Evolutionary conservation across 169 alveolate species (phyloP), one percentile per base, ranked within the genome.

Genomic region (Theileria orientalis): DNA sequence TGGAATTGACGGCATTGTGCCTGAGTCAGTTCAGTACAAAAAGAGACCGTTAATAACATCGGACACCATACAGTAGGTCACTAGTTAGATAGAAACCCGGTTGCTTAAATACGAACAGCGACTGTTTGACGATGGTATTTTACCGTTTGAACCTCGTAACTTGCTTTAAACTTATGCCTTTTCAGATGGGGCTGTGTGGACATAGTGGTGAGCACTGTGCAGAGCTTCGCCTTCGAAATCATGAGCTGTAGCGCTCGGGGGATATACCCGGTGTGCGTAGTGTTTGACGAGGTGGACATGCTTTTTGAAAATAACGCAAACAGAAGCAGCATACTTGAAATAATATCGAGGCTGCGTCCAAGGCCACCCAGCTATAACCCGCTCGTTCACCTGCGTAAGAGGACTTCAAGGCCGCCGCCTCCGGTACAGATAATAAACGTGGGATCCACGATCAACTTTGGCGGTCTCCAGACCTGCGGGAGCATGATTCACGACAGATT

Each of bases 201-300:
- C 42, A 80, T 88, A 0, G 74, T 88, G 41, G 77, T 88, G 9
- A 84, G 91, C 29, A 88, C 93, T 2, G 91, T 90, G 11, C 90
- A 88, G 49, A 44, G 78, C 35, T 88, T 84, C 69, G 71, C 83
- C 7, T 73, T 83, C 29, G 75, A 78, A 37, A 70, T 75, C 27
- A 63, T 84, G 67, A 47, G 72, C 23, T 60, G 76, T 32, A 37
- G 40, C 33, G 40, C 41, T 16, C 56, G 60, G 46, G 69, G 71
- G n/a, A 32, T 71, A 30, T 74, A 77, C 14, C 93, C 93, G 37
- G 80, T 87, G 6, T 76, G 86, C 23, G 83, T 88, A 29, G 90
- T 88, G 9, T 88, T 88, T 49, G 93, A 88, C 64, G 93, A 88
- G 64, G 85, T 80, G 41, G 93, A 88, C 46, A 75, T 71, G 83